Conservation (phyloP, 177 flowering plant genomes). For the Vitis hybrid region DNA sequence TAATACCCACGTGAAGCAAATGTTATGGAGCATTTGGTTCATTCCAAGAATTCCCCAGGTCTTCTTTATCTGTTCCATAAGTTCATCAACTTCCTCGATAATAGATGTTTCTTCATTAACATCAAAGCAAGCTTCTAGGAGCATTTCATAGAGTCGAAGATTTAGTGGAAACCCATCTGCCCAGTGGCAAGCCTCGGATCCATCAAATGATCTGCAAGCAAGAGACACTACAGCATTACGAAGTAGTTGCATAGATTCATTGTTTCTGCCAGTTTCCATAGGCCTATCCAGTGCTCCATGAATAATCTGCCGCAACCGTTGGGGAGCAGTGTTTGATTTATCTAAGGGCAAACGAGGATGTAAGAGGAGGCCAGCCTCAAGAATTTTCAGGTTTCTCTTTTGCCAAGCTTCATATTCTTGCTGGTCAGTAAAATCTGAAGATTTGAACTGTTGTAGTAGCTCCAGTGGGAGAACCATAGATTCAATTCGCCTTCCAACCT, state of each 20-base stretch:
- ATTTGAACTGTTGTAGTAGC: constrained; percentile 48
- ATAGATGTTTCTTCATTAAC: constrained; percentile 34
- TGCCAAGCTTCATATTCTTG: constrained; percentile 50
- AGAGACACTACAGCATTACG: constrained; percentile 46
- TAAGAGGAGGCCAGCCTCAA: constrained; percentile 52
- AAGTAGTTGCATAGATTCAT: constrained; percentile 50
- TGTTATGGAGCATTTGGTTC: constrained; percentile 43
- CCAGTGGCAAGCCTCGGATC: constrained; percentile 51
- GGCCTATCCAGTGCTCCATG: constrained; percentile 40
- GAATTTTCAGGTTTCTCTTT: constrained; percentile 40
- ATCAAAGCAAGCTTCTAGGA: constrained; percentile 50
- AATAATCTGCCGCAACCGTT: constrained; percentile 37
- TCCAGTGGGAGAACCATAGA: constrained; percentile 49
- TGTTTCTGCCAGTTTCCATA: constrained; percentile 48
- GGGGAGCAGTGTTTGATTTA: constrained; percentile 34
- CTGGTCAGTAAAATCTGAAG: constrained; percentile 45
- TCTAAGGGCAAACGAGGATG: constrained; percentile 42
- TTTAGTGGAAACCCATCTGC: constrained; percentile 55
- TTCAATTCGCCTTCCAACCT: constrained; percentile 52
- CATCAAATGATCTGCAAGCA: constrained; percentile 44
- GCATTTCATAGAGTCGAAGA: constrained; percentile 43
- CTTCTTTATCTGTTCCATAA: constrained; percentile 50
- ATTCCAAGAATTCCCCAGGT: constrained; percentile 55
- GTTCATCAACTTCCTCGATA: constrained; percentile 51
- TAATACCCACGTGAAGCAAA: constrained; percentile 53